Conservation (phyloP, 305 asterid species). For the Galium porrigens region DNA sequence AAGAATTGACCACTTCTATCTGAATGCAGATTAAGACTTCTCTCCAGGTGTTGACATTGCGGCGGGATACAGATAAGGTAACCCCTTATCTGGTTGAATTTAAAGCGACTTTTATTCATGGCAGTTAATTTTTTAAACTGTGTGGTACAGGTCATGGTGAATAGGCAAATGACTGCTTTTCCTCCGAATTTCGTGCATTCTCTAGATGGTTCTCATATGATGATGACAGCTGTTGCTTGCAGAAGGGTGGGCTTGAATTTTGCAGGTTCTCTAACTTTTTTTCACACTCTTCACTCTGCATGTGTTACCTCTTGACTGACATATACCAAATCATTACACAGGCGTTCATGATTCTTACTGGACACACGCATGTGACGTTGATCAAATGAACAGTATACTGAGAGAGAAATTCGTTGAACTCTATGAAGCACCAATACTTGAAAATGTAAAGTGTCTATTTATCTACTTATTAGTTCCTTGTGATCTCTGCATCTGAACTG, state of each 20-base stretch:
- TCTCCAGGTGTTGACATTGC: conserved; percentile 73
- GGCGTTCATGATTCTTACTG: conserved; percentile 98
- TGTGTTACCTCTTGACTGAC: conserved; percentile 2
- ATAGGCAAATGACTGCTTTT: conserved; percentile 84
- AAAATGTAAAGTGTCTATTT: conserved; percentile 44
- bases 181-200: conserved; percentile 97
- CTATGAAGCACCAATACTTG: conserved; percentile 65
- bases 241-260: conserved; percentile 67
- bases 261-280: conserved; percentile 45
- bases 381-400: conserved; percentile 54
- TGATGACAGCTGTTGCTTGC: conserved; percentile 99
- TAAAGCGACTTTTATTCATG: neutral
- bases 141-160: conserved; percentile 54
- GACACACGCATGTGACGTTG: conserved; percentile 96
- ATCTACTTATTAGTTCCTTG: neutral
- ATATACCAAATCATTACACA: conserved; percentile 24
- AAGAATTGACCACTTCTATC: conserved; percentile 11
- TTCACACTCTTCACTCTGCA: conserved; percentile 8
- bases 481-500: neutral
- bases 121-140: neutral
- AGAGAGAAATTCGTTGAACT: conserved; percentile 84
- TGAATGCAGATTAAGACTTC: conserved; percentile 70
- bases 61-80: conserved; percentile 74
- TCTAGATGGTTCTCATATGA: conserved; percentile 96
- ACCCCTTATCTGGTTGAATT: neutral